These are phyloP conservation scores for Taiozyma sp. DNA, from an alignment of 1,139 yeast species.

Conservation along the genomic window DNA sequence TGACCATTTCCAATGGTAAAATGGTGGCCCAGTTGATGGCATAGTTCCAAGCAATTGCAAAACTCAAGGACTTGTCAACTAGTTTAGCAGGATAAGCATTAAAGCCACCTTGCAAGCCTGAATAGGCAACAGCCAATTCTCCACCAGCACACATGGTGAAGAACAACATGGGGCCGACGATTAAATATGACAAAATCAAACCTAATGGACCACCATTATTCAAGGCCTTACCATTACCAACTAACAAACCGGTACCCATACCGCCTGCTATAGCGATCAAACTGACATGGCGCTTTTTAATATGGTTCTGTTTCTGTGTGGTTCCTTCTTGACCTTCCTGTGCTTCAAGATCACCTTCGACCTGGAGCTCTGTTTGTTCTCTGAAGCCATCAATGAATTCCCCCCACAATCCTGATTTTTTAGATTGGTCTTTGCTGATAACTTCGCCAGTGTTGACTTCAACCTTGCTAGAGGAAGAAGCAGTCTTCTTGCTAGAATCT, in stretches of 20 bases:
- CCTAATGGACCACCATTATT: constrained; percentile 69
- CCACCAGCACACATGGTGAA: constrained; percentile 66
- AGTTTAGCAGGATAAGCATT: constrained; percentile 61
- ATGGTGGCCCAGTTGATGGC: constrained; percentile 72
- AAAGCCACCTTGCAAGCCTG: constrained; percentile 64
- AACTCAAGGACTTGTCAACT: constrained; percentile 69
- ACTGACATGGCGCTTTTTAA: constrained; percentile 38
- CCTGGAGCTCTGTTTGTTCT: constrained; percentile 33
- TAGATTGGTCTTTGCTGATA: neutral
- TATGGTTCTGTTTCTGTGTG: constrained; percentile 1
- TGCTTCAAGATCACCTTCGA: constrained; percentile 48
- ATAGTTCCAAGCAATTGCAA: constrained; percentile 70
- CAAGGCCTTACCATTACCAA: constrained; percentile 62
- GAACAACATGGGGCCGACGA: constrained; percentile 47
- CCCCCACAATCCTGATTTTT: constrained; percentile 25
- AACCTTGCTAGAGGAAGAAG: neutral
- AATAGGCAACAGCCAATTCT: constrained; percentile 67
- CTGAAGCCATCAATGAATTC: constrained; percentile 50
- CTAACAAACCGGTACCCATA: constrained; percentile 55
- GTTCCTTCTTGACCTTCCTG: neutral
- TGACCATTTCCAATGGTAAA: constrained; percentile 67
- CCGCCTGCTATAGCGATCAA: constrained; percentile 60
- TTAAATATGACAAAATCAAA: constrained; percentile 47
- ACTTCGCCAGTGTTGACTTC: constrained; percentile 1
- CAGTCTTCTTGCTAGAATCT: neutral